Evolutionary conservation across 805 yeast species (phyloP).

Genomic region (Starmerella geochares): DNA sequence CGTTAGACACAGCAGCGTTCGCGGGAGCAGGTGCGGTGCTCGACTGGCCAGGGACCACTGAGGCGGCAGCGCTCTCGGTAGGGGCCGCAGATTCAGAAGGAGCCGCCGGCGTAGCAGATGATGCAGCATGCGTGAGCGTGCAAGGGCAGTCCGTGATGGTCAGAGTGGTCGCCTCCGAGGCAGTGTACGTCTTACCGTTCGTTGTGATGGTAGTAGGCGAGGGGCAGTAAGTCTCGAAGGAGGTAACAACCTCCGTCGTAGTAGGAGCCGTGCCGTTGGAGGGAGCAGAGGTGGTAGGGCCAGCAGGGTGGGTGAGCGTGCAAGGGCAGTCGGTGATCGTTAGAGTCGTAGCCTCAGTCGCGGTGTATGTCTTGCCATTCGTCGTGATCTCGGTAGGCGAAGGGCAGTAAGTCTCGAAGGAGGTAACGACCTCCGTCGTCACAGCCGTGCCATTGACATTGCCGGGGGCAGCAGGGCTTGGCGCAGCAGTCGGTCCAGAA

Average conservation of each 20-base stretch:
- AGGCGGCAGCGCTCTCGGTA: not conserved
- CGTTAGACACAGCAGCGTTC: conserved; percentile 32
- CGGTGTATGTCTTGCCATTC: conserved; percentile 46
- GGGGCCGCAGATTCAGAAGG: conserved; percentile 27
- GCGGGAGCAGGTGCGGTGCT: conserved; percentile 34
- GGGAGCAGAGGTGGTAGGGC: conserved; percentile 27
- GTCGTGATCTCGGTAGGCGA: conserved; percentile 49
- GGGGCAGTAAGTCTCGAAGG: conserved; percentile 67
- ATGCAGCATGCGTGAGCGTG: conserved; percentile 41
- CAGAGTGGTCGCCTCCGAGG: conserved; percentile 65
- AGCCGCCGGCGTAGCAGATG: too few species aligned
- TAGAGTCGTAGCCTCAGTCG: conserved; percentile 65
- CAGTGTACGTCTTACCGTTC: conserved; percentile 29
- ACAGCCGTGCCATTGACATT: conserved; percentile 14
- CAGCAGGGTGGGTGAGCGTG: conserved; percentile 35
- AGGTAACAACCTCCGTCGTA: conserved; percentile 15
- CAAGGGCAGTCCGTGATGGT: conserved; percentile 82
- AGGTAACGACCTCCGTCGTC: conserved; percentile 16
- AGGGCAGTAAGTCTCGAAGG: conserved; percentile 67
- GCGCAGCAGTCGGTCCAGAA: conserved; percentile 27
- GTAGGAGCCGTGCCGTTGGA: conserved; percentile 6
- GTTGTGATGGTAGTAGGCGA: conserved; percentile 49
- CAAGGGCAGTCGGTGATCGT: conserved; percentile 81
- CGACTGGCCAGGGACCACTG: too few species aligned
- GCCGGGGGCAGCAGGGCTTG: too few species aligned